Evolutionary conservation across 2,329 filamentous ascomycete species (phyloP), one percentile per base, ranked within the genome.

Genomic region (Ophiocordyceps camponoti-leonardi): DNA sequence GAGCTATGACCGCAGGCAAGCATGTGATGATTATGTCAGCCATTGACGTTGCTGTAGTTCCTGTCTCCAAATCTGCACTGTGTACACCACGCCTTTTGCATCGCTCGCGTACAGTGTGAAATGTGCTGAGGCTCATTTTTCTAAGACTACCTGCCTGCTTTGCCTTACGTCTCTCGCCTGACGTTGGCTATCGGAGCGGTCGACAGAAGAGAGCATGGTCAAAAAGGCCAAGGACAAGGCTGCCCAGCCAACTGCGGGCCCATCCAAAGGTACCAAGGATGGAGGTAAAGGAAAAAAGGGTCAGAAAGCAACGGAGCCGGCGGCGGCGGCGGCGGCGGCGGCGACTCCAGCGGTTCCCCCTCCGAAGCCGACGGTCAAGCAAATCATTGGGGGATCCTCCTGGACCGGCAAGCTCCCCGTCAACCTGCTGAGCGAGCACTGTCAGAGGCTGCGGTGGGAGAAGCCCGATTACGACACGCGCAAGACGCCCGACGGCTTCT

Each of bases 341-440:
- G 60, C 58, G 14, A 53, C 61, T 3, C 50, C 58, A 2, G 70
- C 63, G 5, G 23, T 26, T 26, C 23, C 23, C 0, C 71, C 71
- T 4, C 73, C 73, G 0, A 77, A 79, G 53, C 77, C 75, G 14
- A 79, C 79, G 2, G 73, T 74, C 41, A 81, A 82, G 62, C 86
- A 93, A 54, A 68, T 98, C 52, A 94, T 98, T 57, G 92, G 87
- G 40, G 92, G 92, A 43, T 79, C 86, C 48, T 95, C 87, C 53
- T 98, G 92, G 92, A 98, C 92, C 0, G 92, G 92, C 39, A 98
- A 98, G 61, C 68, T 98, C 30, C 92, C 92, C 1, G 84, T 95
- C 51, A 95, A 94, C 59, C 73, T 96, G 55, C 75, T 96, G 51
- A 86, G 84, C 33, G 92, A 96, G 68, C 85, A 94, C 64, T 95